Base-by-base conservation (phyloP, 2,329 filamentous ascomycete genomes). In the Emydomyces testavorans region DNA sequence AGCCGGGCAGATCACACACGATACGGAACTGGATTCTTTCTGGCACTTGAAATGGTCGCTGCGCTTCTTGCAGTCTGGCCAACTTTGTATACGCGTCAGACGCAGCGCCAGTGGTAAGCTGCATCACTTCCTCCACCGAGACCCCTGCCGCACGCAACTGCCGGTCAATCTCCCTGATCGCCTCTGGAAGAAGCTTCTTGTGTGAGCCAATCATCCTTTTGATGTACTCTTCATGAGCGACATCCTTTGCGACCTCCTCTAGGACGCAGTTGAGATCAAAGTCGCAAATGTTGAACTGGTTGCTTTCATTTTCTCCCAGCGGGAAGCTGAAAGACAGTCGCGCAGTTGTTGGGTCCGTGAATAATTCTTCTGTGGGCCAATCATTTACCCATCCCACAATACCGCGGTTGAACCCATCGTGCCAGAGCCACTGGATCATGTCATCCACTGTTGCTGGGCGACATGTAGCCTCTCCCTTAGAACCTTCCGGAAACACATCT, bases 361-460 rank as follows among this genome's bases (percentile, higher is more conserved):
- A 48, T 39, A 40, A 18, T n/a, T 46, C 37, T 15, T 47, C 36
- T 13, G 16, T 41, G 6, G 42, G 34, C 39, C 41, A 48, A 8
- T 50, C 23, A n/a, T 36, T 23, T 6, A 29, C 47, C 49, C 51
- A 53, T 13, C 53, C 53, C 11, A 54, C 41, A 6, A 50, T 11
- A 15, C 45, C 44, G 16, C 35, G 39, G 39, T 52, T 47, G 31
- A 51, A 49, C 4, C 53, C 51, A 24, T 54, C 49, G 5, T 48
- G 34, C 31, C 48, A 41, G n/a, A 53, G 48, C 51, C 51, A 53
- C 4, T 49, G n/a, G 18, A 53, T 43, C 53, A 53, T 54, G 18
- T 54, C 47, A 5, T 50, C 34, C 2, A 48, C 51, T 8, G 47
- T 54, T 7, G 49, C 43, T 1, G 3, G 6, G 2, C 34, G 10